phyloP scores from a whole-genome alignment of 768 basidiomycete species.

The Trametes cinnabarina region DNA sequence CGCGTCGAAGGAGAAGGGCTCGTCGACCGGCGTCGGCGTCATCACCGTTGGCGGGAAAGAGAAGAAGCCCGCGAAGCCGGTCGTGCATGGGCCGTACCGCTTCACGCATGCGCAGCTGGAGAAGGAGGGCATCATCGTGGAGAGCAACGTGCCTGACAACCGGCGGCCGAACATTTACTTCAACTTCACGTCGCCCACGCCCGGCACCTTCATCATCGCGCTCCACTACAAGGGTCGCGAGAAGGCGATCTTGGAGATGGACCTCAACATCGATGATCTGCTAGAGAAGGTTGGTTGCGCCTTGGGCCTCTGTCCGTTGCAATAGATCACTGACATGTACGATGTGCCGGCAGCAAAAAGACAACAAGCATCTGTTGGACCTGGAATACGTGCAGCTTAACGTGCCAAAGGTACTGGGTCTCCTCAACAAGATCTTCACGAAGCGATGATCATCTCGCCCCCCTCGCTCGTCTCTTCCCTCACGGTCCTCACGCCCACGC shows the following conservation, averaged over 20 bases:
- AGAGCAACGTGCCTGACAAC: constrained; percentile 98
- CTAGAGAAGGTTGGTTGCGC: constrained; percentile 78
- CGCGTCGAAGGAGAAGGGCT: constrained; percentile 84
- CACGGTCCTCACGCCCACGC: constrained; percentile 9
- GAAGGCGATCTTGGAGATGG: constrained; percentile 99
- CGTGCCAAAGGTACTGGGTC: constrained; percentile 88
- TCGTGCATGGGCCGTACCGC: constrained; percentile 91
- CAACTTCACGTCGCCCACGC: constrained; percentile 96
- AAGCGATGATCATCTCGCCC: constrained; percentile 56
- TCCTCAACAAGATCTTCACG: constrained; percentile 92
- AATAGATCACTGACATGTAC: background rate
- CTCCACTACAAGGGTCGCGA: constrained; percentile 98
- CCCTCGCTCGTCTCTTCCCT: background rate
- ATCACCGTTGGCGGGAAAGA: constrained; percentile 96
- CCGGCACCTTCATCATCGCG: constrained; percentile 98
- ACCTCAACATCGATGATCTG: constrained; percentile 96
- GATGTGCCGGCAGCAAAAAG: constrained; percentile 79
- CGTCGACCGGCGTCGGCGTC: constrained; percentile 86
- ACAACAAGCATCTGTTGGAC: constrained; percentile 94
- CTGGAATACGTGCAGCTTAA: constrained; percentile 97
- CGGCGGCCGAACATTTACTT: constrained; percentile 98
- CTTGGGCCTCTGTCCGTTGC: background rate
- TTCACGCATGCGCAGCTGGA: constrained; percentile 98
- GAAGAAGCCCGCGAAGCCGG: constrained; percentile 84
- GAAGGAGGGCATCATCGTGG: constrained; percentile 98